These are phyloP conservation scores for Rhizophagus clarus DNA, from an alignment of 192 early-diverging fungal genomes.

Conservation along the genomic window DNA sequence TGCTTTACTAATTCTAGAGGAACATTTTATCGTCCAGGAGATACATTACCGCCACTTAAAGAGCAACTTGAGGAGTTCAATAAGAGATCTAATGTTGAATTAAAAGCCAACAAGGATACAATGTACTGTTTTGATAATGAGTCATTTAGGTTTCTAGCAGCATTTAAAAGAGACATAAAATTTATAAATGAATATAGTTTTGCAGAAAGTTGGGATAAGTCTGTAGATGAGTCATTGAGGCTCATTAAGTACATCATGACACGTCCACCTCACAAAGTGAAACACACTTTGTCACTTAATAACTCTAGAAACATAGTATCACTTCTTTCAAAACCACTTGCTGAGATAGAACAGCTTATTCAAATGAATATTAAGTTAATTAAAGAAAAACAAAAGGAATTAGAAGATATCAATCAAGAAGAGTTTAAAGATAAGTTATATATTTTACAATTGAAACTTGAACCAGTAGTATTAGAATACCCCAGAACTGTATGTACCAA, in stretches of 20 bases:
- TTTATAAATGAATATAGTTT: slow-evolving; percentile 30
- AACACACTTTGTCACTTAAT: slow-evolving; percentile 37
- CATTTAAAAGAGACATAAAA: slow-evolving; percentile 27
- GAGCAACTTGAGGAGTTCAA: slow-evolving; percentile 26
- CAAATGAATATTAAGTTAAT: slow-evolving; percentile 27
- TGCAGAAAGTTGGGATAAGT: slow-evolving; percentile 36
- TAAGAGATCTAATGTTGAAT: slow-evolving; percentile 14
- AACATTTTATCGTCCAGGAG: slow-evolving; percentile 37
- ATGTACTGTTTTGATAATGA: no score
- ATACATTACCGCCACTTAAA: no score
- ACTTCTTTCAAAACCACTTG: slow-evolving; percentile 31
- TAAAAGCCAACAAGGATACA: slow-evolving; percentile 17
- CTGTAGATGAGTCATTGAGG: slow-evolving; percentile 31
- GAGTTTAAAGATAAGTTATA: slow-evolving; percentile 30
- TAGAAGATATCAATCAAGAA: slow-evolving; percentile 26
- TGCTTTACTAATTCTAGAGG: slow-evolving; percentile 37
- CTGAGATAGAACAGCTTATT: slow-evolving; percentile 36
- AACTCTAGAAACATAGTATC: slow-evolving; percentile 31
- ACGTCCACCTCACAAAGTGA: slow-evolving; percentile 29
- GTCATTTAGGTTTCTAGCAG: slow-evolving; percentile 39
- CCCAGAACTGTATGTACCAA: slow-evolving; percentile 40
- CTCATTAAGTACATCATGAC: slow-evolving; percentile 29
- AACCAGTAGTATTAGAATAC: slow-evolving; percentile 20
- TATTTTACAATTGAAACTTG: slow-evolving; percentile 29
- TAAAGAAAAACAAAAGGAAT: slow-evolving; percentile 28